phyloP scores from a whole-genome alignment of 495 filamentous ascomycete genomes.

The Neurospora discreta region DNA sequence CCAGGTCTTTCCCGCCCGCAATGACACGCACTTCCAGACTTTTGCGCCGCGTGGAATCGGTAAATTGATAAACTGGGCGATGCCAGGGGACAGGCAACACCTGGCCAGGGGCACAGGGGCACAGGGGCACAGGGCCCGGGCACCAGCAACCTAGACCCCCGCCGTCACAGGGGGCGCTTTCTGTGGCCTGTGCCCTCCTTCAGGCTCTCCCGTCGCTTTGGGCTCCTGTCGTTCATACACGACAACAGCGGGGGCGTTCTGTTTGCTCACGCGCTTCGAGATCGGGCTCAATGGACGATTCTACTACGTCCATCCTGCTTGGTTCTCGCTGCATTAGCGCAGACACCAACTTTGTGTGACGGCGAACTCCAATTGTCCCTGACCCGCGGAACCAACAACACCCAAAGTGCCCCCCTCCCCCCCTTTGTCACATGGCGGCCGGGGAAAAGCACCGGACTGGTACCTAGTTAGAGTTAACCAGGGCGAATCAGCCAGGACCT shows the following conservation, averaged over 20 bases:
- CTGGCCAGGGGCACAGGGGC: not conserved
- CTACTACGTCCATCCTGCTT: not conserved
- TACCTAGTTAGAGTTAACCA: not conserved
- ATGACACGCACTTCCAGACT: not conserved
- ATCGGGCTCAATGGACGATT: not conserved
- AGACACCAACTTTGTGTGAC: not conserved
- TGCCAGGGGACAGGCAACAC: not conserved
- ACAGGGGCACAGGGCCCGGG: not conserved
- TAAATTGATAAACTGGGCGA: not conserved
- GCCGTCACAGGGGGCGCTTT: too few relatives aligned
- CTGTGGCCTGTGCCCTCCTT: not conserved
- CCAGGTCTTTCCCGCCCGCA: not conserved
- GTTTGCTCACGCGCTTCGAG: not conserved
- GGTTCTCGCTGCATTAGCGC: not conserved
- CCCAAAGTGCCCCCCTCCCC: not conserved
- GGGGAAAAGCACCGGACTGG: not conserved
- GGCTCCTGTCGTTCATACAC: not conserved
- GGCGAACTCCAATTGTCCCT: not conserved
- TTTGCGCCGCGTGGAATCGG: not conserved
- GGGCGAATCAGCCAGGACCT: not conserved
- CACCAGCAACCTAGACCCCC: too few relatives aligned
- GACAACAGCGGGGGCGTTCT: not conserved
- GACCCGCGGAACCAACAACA: not conserved
- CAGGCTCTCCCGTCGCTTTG: not conserved
- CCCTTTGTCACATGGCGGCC: not conserved